These are phyloP conservation scores for Podospora didyma DNA, from an alignment of 495 filamentous ascomycete genomes.

Conservation along the genomic window DNA sequence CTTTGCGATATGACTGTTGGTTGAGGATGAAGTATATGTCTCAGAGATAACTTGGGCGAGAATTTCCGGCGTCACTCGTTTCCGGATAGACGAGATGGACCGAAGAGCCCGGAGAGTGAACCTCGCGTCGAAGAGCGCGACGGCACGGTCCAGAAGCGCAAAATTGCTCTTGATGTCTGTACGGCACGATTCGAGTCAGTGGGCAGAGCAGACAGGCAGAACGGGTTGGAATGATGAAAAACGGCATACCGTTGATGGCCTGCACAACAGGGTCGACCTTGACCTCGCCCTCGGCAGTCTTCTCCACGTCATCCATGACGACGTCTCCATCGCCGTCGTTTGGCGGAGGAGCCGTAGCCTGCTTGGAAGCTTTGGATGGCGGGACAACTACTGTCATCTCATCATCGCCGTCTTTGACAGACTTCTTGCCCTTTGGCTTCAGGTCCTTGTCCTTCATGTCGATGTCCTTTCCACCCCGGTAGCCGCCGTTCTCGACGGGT, in stretches of 20 bases:
- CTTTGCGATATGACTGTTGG: conserved; percentile 60
- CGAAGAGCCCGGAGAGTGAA: conserved; percentile 91
- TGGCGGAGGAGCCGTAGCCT: conserved; percentile 53
- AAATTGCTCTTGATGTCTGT: conserved; percentile 94
- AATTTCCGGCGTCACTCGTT: conserved; percentile 77
- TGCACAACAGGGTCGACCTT: conserved; percentile 65
- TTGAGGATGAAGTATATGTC: conserved; percentile 57
- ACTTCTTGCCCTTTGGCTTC: conserved; percentile 64
- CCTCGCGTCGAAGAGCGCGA: conserved; percentile 87
- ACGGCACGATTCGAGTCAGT: conserved; percentile 10
- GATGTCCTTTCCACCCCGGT: conserved; percentile 72
- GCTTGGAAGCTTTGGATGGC: conserved; percentile 65
- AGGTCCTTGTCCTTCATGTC: conserved; percentile 77
- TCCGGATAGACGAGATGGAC: conserved; percentile 92
- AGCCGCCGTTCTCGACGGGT: conserved; percentile 68
- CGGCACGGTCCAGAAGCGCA: conserved; percentile 82
- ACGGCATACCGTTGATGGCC: conserved; percentile 45
- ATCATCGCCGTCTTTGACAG: conserved; percentile 57
- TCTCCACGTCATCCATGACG: conserved; percentile 64
- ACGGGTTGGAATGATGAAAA: background rate
- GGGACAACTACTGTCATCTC: conserved; percentile 87
- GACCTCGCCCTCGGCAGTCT: conserved; percentile 51
- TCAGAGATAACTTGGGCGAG: conserved; percentile 76
- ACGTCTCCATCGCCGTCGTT: conserved; percentile 70
- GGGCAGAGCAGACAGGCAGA: background rate